Evolutionary conservation across 768 basidiomycete genomes (phyloP).

Genomic region (Tephrocybe sp.): DNA sequence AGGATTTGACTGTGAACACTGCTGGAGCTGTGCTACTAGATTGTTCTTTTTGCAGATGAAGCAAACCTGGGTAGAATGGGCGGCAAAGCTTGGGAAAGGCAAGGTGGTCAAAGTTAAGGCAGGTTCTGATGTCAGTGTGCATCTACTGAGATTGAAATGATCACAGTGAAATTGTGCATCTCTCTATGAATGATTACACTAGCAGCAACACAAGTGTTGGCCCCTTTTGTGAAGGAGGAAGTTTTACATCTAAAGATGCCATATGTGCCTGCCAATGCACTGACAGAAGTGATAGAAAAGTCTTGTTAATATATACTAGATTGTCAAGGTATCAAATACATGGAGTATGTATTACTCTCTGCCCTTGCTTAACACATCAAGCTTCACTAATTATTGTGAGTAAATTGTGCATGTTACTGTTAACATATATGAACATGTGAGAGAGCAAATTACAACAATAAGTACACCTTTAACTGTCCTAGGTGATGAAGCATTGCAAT

Average conservation of each 20-base stretch:
- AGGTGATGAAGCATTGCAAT: constrained; percentile 77
- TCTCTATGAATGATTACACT: no score
- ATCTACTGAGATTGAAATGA: no score
- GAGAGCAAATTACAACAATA: not conserved
- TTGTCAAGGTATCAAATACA: constrained; percentile 14
- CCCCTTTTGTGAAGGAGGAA: no score
- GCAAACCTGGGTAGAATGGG: constrained; percentile 2
- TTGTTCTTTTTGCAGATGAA: constrained; percentile 10
- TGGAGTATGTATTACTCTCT: constrained; percentile 2
- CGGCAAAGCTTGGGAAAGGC: no score
- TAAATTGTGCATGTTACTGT: constrained; percentile 48
- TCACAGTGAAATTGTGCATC: no score
- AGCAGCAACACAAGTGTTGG: no score
- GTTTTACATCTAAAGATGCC: no score
- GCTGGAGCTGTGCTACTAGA: constrained; percentile 7
- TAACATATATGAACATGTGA: constrained; percentile 5
- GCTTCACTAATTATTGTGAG: constrained; percentile 42
- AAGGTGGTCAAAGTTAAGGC: no score
- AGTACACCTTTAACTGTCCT: constrained; percentile 60
- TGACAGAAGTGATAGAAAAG: not conserved
- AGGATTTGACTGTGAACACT: constrained; percentile 10
- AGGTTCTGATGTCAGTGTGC: no score
- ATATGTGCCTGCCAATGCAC: no score
- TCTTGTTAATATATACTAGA: no score
- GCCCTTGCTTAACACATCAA: not conserved